A percentile compares a stretch with the other conserved stretches of the same genome.
phyloP scores from a whole-genome alignment of 2,329 filamentous ascomycete genomes.

The Cadophora malorum region DNA sequence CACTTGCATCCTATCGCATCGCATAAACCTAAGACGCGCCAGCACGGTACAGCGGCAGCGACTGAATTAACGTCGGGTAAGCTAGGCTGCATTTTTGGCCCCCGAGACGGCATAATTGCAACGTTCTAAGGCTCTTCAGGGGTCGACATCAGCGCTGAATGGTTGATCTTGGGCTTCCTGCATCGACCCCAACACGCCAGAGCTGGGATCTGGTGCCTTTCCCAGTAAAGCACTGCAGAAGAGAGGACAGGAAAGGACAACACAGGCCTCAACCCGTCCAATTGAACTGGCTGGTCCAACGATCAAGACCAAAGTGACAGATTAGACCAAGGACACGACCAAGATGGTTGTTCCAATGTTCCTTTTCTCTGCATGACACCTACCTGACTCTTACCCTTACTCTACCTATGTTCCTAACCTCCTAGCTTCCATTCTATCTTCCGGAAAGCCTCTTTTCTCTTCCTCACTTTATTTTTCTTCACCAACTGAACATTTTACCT shows the following conservation, averaged over 20 bases:
- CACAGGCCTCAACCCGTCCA: background rate
- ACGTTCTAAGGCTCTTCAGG: conserved; percentile 1
- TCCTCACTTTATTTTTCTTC: background rate
- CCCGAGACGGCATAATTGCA: conserved; percentile 11
- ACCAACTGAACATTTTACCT: background rate
- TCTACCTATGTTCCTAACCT: background rate
- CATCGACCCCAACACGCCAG: conserved; percentile 10
- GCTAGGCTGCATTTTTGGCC: conserved; percentile 8
- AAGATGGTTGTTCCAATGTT: background rate
- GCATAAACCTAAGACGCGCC: background rate
- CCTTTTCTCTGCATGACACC: background rate
- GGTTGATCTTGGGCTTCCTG: background rate
- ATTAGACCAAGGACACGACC: background rate
- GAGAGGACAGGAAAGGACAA: background rate
- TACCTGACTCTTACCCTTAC: background rate
- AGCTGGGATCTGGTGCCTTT: background rate
- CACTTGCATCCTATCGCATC: background rate
- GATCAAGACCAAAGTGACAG: background rate
- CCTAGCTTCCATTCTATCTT: background rate
- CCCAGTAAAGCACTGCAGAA: background rate
- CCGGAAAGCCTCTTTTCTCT: background rate
- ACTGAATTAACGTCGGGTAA: conserved; percentile 6
- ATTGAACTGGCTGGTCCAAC: background rate
- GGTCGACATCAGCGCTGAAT: background rate
- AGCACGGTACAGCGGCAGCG: background rate